Base-by-base conservation (phyloP, 1,284 basidiomycete genomes). In the Cystobasidium sp. region DNA sequence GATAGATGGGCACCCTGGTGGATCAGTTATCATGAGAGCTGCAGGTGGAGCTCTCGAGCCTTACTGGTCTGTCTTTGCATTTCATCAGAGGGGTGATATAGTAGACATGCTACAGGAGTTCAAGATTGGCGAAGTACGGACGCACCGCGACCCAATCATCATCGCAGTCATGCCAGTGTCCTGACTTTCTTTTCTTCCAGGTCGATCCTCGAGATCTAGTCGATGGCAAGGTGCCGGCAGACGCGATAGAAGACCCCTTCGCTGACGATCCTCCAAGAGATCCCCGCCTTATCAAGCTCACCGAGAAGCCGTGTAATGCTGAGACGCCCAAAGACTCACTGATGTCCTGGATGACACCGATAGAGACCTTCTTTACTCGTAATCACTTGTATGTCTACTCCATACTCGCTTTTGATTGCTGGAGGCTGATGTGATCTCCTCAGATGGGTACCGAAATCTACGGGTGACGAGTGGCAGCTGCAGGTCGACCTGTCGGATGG, bases 161-260 rank as follows among this genome's bases (percentile, higher is more conserved):
- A 24, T 1, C 5, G 7, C 51, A 16, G 8, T 52, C 43, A 5
- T 6, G 1, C 47, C 44, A 18, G 41, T 8, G 37, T 61, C 14
- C 20, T 56, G 18, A 56, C 20, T 43, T 62, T 62, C 1, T 12
- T 39, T 4, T 6, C 22, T 6, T 56, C 39, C 43, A 73, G 70
- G 70, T 73, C 6, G 62, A 73, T 39, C 70, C 70, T 4, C 56
- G 63, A 43, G 70, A 73, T 73, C 63, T 73, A 2, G 70, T 73
- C 16, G 55, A 73, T 56, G 70, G 70, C 18, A 65, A 59, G 37
- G 70, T 73, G 31, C 70, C 70, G 31, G 52, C 62, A 9, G 70
- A 73, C 49, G 70, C 70, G 14, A 73, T 73, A 39, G 70, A 73
- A 47, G 70, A 73, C 39, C 70, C 70, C 12, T 73, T 73, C 63